These are phyloP conservation scores for Solanum chmielewskii DNA, from an alignment of 257 asterid species.

Conservation along the genomic window DNA sequence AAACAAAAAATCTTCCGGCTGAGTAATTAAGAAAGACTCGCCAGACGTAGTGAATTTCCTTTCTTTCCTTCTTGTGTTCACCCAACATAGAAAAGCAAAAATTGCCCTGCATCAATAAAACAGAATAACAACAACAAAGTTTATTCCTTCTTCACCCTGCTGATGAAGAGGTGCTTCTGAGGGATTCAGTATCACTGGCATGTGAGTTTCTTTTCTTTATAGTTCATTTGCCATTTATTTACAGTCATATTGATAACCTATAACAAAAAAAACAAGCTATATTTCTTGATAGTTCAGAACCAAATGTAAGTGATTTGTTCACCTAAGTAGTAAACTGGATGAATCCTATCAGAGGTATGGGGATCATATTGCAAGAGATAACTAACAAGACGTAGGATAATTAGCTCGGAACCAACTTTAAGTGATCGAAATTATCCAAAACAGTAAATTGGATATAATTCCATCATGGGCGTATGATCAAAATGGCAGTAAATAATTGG, in stretches of 20 bases:
- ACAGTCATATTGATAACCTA: neutral
- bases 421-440: neutral
- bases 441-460: neutral
- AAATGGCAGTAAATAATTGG: constrained; percentile 1
- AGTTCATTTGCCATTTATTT: neutral
- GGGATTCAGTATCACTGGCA: neutral
- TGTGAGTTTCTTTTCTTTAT: neutral
- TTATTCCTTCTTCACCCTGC: neutral
- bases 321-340: neutral
- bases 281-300: neutral
- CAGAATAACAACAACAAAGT: neutral
- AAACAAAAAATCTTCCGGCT: neutral
- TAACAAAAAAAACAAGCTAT: neutral
- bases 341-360: neutral
- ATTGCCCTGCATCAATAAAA: neutral
- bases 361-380: neutral
- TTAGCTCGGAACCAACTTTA: neutral
- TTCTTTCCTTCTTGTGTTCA: neutral
- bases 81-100: neutral
- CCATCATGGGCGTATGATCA: neutral
- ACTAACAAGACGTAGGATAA: neutral
- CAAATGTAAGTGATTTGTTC: neutral
- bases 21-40: neutral
- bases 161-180: neutral
- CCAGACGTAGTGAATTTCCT: neutral